Evolutionary conservation across 129 eudicot genomes (phyloP), one percentile per base, ranked within the genome.

Genomic region (Arctium minus): DNA sequence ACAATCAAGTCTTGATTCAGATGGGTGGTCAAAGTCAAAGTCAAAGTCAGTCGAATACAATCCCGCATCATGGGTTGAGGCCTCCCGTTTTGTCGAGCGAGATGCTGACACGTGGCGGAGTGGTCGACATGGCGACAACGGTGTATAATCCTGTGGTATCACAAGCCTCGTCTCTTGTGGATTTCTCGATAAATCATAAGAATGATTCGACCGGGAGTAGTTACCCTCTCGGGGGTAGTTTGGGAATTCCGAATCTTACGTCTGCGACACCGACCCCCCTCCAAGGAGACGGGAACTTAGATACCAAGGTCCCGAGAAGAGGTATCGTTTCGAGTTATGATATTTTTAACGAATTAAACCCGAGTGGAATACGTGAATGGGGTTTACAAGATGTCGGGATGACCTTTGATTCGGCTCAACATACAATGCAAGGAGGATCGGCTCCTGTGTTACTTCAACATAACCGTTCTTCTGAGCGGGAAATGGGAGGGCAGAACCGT

Each of bases 331-430:
- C 91, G 50, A 89, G 87, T 77, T 90, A 89, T 70, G 97, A 90
- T 80, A 81, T 88, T 38, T 92, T 88, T 69, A 85, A 78, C n/a
- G 93, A 92, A 38, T 73, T 92, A 60, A 88, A 88, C 73, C 92
- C 86, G 50, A 90, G 75, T 10, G 90, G 92, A 75, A 42, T 85
- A 30, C 94, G 83, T 12, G 93, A 93, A 73, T 96, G 98, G 99
- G 80, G 86, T 62, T 80, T 89, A 85, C 95, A 76, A 36, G 91
- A 93, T 89, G 88, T 82, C 11, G 94, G 91, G 15, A 35, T 89
- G 86, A 44, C 82, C 79, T 88, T 88, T 79, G 88, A 85, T 37
- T 78, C 74, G 4, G 67, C 89, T 40, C 93, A 79, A 75, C 89
- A 85, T 80, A 83, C 83, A 67, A 74, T 88, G 60, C 91, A 77